These are phyloP conservation scores for Citrus maxima DNA, from an alignment of 345 rosid genomes.

Conservation along the genomic window DNA sequence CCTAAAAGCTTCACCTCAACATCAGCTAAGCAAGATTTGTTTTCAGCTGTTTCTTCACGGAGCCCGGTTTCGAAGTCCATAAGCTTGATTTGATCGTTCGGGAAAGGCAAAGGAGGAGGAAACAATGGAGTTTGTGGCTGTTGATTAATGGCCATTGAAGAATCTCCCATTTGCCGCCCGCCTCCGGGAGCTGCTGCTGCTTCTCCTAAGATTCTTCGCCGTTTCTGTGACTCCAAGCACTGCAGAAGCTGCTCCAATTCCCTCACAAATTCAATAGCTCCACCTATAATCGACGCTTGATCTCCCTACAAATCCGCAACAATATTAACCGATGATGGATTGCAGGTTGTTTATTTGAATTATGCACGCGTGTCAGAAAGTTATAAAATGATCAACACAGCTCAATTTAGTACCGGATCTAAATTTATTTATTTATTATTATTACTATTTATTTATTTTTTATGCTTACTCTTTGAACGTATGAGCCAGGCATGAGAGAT, in stretches of 20 bases:
- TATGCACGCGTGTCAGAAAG: too few relatives aligned
- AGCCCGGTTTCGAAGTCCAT: conserved; percentile 43
- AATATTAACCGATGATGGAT: not conserved
- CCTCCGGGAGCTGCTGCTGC: not conserved
- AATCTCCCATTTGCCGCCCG: conserved; percentile 32
- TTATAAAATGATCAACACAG: too few relatives aligned
- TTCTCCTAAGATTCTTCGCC: conserved; percentile 63
- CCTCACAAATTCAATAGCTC: conserved; percentile 91
- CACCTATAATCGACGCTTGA: conserved; percentile 98
- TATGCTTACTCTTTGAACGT: conserved; percentile 73
- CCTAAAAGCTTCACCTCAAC: conserved; percentile 91
- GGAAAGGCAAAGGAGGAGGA: conserved; percentile 31
- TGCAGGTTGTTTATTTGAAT: too few relatives aligned
- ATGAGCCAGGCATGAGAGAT: conserved; percentile 96
- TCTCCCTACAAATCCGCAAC: conserved; percentile 52
- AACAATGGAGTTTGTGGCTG: conserved; percentile 29
- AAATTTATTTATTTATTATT: too few relatives aligned
- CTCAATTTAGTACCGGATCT: too few relatives aligned
- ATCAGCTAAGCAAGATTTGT: conserved; percentile 80
- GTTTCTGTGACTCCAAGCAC: conserved; percentile 86
- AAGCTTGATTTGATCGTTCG: conserved; percentile 35
- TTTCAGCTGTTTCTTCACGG: conserved; percentile 78
- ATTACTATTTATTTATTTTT: not conserved
- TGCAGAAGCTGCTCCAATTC: conserved; percentile 91
- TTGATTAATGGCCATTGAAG: conserved; percentile 25